Evolutionary conservation across 139 green algal species (phyloP).

Genomic region (Choricystis sp.): DNA sequence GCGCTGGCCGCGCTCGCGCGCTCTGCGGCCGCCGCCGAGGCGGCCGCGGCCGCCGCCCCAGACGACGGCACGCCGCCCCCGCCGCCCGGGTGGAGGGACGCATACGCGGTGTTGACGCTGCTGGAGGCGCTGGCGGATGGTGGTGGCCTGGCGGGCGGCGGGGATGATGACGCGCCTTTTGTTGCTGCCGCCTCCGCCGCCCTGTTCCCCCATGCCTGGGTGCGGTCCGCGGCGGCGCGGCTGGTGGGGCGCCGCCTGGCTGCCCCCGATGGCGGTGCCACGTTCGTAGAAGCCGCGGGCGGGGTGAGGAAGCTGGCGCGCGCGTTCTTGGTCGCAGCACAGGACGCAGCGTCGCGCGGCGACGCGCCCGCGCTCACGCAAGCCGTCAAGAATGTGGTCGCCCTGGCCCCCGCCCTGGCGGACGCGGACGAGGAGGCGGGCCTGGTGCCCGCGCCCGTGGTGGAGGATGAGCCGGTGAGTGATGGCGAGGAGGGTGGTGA

Average conservation of each 20-base stretch:
- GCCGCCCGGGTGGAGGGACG: constrained; percentile 1
- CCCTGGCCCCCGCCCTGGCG: constrained; percentile 29
- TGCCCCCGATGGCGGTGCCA: constrained; percentile 10
- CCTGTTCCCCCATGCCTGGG: constrained; percentile 62
- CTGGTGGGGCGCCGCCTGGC: constrained; percentile 47
- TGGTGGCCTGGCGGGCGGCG: constrained; percentile 3
- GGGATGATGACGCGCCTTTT: too few relatives aligned
- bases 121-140: background rate
- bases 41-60: constrained; percentile 8
- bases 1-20: constrained; percentile 30
- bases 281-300: constrained; percentile 13
- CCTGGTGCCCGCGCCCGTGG: constrained; percentile 3
- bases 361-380: constrained; percentile 62
- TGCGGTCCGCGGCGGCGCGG: constrained; percentile 54
- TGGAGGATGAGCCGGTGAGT: constrained; percentile 4
- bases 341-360: background rate
- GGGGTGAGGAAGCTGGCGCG: constrained; percentile 21
- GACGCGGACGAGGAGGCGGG: constrained; percentile 14
- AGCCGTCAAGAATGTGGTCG: constrained; percentile 65
- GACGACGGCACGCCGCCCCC: background rate
- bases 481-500: constrained; percentile 7
- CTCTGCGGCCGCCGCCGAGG: constrained; percentile 26
- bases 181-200: background rate
- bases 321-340: constrained; percentile 43
- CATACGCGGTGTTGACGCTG: background rate